These are phyloP conservation scores for Colletotrichum caudatum DNA, from an alignment of 2,329 filamentous ascomycete genomes.

Conservation along the genomic window DNA sequence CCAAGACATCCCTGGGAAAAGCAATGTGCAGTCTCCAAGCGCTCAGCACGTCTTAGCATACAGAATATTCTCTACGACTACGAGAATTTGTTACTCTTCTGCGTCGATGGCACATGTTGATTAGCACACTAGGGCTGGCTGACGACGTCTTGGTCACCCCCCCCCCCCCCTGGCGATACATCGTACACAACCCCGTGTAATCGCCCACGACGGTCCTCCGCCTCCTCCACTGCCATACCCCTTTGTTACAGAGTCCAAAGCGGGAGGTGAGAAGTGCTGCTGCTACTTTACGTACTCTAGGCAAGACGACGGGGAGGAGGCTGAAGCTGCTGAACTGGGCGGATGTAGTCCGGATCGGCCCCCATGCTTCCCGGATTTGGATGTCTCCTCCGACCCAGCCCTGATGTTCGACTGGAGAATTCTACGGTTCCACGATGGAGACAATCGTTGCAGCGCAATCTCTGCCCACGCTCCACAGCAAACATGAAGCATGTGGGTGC, in stretches of 20 bases:
- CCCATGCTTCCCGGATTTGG: conserved; percentile 33
- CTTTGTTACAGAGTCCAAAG: not conserved
- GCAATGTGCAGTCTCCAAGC: conserved; percentile 16
- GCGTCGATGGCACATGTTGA: not conserved
- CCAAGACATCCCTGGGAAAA: not conserved
- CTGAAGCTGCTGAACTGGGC: conserved; percentile 26
- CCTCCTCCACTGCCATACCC: not conserved
- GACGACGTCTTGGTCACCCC: conserved; percentile 25
- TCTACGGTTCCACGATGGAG: conserved; percentile 30
- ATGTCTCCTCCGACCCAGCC: conserved; percentile 27
- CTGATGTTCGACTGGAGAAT: conserved; percentile 7
- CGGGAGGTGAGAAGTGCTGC: not conserved
- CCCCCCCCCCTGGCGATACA: not conserved
- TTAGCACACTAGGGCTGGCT: conserved; percentile 2
- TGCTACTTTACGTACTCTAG: not conserved
- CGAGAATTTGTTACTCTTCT: not conserved
- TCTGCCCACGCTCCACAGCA: not conserved
- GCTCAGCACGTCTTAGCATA: not conserved
- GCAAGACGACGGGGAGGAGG: not conserved
- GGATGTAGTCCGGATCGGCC: conserved; percentile 34
- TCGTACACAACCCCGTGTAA: not conserved
- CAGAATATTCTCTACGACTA: not conserved
- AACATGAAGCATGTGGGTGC: not conserved
- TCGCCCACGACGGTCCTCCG: conserved; percentile 9
- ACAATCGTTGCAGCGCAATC: conserved; percentile 17